A percentile compares a stretch with the other conserved stretches of the same genome.
Conservation (phyloP, 176 grass and related monocot genomes). For the Juncus inflexus region DNA sequence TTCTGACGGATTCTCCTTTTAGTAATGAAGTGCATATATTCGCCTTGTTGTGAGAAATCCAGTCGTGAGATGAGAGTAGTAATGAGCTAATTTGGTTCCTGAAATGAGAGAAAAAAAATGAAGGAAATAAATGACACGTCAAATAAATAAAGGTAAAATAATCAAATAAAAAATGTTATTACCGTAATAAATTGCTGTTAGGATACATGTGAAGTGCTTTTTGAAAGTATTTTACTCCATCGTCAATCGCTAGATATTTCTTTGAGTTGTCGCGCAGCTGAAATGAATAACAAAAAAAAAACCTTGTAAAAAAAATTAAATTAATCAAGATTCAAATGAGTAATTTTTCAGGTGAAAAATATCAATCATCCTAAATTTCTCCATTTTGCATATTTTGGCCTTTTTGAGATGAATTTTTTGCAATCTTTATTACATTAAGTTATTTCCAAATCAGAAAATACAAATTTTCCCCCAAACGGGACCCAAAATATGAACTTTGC, state of each 20-base stretch:
- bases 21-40: slow-evolving; percentile 53
- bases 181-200: slow-evolving; percentile 77
- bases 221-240: slow-evolving; percentile 64
- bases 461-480: no score
- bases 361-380: no score
- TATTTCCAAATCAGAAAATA: no score
- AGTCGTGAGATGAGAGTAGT: slow-evolving; percentile 59
- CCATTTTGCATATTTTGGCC: no score
- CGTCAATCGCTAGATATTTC: slow-evolving; percentile 42
- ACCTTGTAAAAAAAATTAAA: background rate
- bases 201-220: slow-evolving; percentile 93
- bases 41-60: slow-evolving; percentile 79
- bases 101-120: slow-evolving; percentile 29
- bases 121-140: background rate
- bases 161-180: slow-evolving; percentile 22
- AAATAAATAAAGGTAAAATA: slow-evolving; percentile 2
- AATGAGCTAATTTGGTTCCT: slow-evolving; percentile 89
- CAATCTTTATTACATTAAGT: no score
- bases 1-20: slow-evolving; percentile 28
- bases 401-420: no score
- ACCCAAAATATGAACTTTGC: no score
- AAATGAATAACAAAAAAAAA: slow-evolving; percentile 9
- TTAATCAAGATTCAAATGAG: no score
- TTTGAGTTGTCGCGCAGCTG: slow-evolving; percentile 47
- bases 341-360: no score